phyloP scores from a whole-genome alignment of 2,329 filamentous ascomycete species.

The Sclerotinia trifoliorum region DNA sequence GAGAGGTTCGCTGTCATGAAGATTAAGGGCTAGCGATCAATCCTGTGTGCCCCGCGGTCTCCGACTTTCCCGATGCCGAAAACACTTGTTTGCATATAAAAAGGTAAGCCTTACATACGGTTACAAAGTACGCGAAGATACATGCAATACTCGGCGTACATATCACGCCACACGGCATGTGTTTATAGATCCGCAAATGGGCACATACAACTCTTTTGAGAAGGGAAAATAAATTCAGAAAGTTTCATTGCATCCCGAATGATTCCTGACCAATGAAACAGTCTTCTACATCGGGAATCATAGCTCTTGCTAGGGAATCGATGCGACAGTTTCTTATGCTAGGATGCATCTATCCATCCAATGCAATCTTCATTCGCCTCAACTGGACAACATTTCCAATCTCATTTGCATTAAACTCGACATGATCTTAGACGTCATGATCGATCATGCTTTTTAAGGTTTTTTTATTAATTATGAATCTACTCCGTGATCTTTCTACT shows the following conservation, averaged over 20 bases:
- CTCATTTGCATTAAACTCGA: background rate
- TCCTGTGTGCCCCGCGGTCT: background rate
- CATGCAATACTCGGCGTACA: slow-evolving; percentile 16
- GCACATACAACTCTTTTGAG: slow-evolving; percentile 1
- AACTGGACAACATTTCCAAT: background rate
- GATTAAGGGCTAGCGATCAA: background rate
- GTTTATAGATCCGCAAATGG: slow-evolving; percentile 12
- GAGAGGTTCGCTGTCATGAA: background rate
- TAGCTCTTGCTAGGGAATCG: background rate
- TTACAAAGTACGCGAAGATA: background rate
- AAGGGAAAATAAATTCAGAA: background rate
- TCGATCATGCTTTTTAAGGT: background rate
- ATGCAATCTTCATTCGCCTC: slow-evolving; percentile 1
- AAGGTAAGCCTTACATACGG: background rate
- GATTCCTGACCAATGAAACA: background rate
- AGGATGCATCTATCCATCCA: slow-evolving; percentile 13
- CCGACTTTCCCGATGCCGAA: slow-evolving; percentile 3
- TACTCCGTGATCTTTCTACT: background rate
- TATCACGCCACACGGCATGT: slow-evolving; percentile 14
- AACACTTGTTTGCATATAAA: background rate
- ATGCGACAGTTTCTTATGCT: background rate
- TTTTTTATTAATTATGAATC: background rate
- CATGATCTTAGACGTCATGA: slow-evolving; percentile 4
- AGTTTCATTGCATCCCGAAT: background rate
- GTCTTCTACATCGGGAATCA: background rate